phyloP scores from a whole-genome alignment of 768 basidiomycete species.

The Lentinula aciculospora region DNA sequence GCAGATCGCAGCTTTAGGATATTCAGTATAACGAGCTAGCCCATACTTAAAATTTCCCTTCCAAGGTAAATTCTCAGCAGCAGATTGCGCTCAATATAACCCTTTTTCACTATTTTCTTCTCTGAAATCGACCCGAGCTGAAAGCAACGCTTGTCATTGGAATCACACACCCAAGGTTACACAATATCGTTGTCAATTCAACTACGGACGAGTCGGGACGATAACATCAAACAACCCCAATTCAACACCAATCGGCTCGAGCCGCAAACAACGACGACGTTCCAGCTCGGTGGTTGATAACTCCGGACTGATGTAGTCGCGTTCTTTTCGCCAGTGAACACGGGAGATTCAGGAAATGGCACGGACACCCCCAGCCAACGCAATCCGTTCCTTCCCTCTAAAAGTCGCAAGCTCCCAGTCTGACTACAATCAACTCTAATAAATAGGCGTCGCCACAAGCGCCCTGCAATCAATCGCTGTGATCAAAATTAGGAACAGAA shows the following conservation, averaged over 20 bases:
- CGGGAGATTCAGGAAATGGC: not conserved
- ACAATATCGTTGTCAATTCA: no score
- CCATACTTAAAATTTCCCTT: not conserved
- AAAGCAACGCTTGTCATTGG: not conserved
- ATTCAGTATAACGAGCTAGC: not conserved
- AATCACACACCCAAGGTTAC: not conserved
- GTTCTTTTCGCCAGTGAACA: not conserved
- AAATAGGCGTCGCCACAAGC: not conserved
- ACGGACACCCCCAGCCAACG: not conserved
- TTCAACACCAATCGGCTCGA: no score
- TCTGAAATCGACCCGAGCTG: no score
- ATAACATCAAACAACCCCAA: no score
- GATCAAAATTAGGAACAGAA: not conserved
- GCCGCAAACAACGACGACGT: no score
- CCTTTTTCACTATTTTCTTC: no score
- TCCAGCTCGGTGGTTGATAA: no score
- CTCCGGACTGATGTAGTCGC: not conserved
- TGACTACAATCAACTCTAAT: not conserved
- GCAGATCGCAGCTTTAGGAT: slow-evolving; percentile 4
- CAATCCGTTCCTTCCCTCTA: not conserved
- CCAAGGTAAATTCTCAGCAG: not conserved
- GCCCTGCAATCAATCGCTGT: not conserved
- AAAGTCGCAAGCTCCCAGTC: not conserved
- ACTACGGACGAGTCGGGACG: no score
- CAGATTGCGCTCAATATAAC: no score